Conservation (phyloP, 768 basidiomycete species). For the Tulasnella sp. region DNA sequence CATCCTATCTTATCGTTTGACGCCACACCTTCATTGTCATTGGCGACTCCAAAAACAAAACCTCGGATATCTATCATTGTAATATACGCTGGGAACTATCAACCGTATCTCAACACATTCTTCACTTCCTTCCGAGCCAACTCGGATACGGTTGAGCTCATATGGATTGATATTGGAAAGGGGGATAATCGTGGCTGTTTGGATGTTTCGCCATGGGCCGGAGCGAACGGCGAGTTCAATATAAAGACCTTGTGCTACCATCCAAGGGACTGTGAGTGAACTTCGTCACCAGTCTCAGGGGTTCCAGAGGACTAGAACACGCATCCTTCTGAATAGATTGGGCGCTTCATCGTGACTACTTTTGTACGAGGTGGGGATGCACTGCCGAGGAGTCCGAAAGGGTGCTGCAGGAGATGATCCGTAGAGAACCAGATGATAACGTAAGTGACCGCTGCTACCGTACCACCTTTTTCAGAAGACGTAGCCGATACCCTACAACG, state of each 20-base stretch:
- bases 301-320: not conserved
- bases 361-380: conserved; percentile 15
- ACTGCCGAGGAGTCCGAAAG: not conserved
- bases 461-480: not conserved
- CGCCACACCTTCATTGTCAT: no score
- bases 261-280: no score
- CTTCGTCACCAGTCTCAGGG: no score
- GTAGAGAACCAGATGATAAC: no score
- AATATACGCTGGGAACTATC: not conserved
- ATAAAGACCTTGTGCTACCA: not conserved
- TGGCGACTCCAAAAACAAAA: no score
- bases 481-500: no score
- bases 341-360: conserved; percentile 14
- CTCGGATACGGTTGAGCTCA: not conserved
- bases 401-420: not conserved
- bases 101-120: conserved; percentile 4
- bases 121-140: not conserved
- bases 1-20: no score
- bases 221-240: not conserved
- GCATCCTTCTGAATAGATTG: not conserved
- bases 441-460: not conserved
- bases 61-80: conserved; percentile 7
- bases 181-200: not conserved
- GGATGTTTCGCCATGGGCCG: not conserved
- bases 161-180: not conserved